These are phyloP conservation scores for Tilletiopsis washingtonensis DNA, from an alignment of 1,284 basidiomycete species.

Conservation along the genomic window DNA sequence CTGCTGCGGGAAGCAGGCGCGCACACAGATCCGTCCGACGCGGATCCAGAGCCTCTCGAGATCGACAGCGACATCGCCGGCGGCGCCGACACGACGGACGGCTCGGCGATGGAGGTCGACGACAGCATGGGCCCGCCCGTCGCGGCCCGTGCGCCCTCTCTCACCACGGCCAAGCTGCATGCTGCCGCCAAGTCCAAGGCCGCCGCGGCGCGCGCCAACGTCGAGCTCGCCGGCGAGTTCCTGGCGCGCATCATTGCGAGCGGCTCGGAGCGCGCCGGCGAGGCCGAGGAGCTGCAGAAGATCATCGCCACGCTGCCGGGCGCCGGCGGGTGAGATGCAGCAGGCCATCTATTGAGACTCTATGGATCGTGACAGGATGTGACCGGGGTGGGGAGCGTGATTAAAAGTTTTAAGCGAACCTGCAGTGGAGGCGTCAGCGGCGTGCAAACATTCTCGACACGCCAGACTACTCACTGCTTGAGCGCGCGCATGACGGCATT, in stretches of 20 bases:
- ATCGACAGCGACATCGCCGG: background rate
- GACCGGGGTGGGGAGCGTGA: no score
- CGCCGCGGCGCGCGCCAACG: no score
- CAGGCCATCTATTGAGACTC: no score
- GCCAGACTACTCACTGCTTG: no score
- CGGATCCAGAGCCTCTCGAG: no score
- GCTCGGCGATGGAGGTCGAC: constrained; percentile 6
- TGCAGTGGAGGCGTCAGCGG: no score
- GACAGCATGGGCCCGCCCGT: background rate
- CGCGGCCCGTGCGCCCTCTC: background rate
- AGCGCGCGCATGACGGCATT: no score
- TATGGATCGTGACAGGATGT: no score
- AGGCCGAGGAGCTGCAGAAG: constrained; percentile 41
- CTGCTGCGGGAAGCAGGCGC: constrained; percentile 37
- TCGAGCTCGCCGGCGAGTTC: constrained; percentile 38
- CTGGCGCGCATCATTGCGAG: constrained; percentile 41
- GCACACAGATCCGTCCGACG: background rate
- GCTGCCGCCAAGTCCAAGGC: constrained; percentile 1
- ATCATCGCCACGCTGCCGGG: constrained; percentile 18
- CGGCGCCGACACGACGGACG: constrained; percentile 4
- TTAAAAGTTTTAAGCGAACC: no score
- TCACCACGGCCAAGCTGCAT: background rate
- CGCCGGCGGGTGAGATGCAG: background rate
- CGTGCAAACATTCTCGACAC: constrained; percentile 4
- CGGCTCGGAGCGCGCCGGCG: constrained; percentile 35